Evolutionary conservation across 306 rosid species (phyloP).

Genomic region (Dalbergia oliveri): DNA sequence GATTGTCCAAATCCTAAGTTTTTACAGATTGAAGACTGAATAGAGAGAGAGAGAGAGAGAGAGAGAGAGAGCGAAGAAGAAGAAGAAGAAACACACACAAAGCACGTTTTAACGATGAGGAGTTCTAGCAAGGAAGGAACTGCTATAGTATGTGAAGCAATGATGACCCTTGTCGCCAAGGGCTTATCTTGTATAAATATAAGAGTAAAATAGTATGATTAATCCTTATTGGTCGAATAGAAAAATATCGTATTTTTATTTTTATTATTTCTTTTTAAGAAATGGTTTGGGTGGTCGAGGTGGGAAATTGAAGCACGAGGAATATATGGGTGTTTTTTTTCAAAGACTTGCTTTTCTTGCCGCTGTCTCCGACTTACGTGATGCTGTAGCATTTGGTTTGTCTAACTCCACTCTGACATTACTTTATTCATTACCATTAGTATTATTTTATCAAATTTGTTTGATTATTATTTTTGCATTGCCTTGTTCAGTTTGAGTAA

Average conservation of each 20-base stretch:
- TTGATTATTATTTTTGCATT: neutral
- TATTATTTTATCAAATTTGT: neutral
- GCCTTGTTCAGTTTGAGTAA: neutral
- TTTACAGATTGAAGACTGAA: neutral
- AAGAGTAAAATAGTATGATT: neutral
- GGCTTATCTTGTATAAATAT: constrained; percentile 38
- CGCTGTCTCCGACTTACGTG: constrained; percentile 21
- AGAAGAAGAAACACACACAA: neutral
- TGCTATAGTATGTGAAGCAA: constrained; percentile 14
- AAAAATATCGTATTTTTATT: neutral
- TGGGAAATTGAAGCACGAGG: constrained; percentile 84
- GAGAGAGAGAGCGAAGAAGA: neutral
- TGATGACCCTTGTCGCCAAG: constrained; percentile 26
- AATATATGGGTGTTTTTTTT: constrained; percentile 66
- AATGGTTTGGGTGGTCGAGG: constrained; percentile 2
- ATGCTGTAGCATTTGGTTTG: constrained; percentile 38
- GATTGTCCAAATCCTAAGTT: neutral
- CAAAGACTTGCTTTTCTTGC: constrained; percentile 25
- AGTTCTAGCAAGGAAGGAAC: constrained; percentile 19
- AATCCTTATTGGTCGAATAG: constrained; percentile 21
- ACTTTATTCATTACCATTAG: neutral
- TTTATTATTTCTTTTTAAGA: neutral
- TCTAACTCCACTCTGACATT: neutral
- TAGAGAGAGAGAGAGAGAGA: neutral
- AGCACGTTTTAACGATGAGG: constrained; percentile 37